Conservation (phyloP, 306 rosid genomes). For the Cucurbita maxima region DNA sequence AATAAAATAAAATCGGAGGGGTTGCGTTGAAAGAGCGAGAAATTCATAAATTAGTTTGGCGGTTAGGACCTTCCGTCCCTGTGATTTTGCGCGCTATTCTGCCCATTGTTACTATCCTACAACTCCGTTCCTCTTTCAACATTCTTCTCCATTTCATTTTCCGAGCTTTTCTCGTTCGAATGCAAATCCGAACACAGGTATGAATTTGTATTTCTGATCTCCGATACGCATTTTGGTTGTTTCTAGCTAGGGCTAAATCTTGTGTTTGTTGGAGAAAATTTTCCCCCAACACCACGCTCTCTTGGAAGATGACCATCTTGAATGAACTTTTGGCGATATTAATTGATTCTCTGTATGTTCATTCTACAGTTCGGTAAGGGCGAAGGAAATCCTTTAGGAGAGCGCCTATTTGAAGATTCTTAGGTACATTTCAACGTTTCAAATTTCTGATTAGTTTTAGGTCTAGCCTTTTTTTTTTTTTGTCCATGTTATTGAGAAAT, state of each 20-base stretch:
- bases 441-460: neutral
- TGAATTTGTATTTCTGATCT: neutral
- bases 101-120: slow-evolving; percentile 15
- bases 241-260: neutral
- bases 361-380: neutral
- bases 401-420: neutral
- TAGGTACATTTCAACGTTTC: neutral
- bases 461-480: neutral
- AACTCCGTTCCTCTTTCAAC: slow-evolving; percentile 43
- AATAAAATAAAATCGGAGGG: neutral
- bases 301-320: neutral
- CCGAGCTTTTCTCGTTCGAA: slow-evolving; percentile 6
- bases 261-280: neutral
- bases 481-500: neutral
- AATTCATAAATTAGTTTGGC: slow-evolving; percentile 15
- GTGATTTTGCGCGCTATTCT: slow-evolving; percentile 32
- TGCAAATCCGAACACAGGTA: neutral
- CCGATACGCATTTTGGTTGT: neutral
- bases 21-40: neutral
- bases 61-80: slow-evolving; percentile 12
- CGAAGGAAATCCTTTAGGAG: neutral
- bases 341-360: neutral
- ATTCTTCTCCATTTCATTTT: slow-evolving; percentile 24
- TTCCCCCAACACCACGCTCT: neutral
- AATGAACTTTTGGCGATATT: neutral